phyloP scores from a whole-genome alignment of 768 basidiomycete species.

The Boletus vermiculosoides region DNA sequence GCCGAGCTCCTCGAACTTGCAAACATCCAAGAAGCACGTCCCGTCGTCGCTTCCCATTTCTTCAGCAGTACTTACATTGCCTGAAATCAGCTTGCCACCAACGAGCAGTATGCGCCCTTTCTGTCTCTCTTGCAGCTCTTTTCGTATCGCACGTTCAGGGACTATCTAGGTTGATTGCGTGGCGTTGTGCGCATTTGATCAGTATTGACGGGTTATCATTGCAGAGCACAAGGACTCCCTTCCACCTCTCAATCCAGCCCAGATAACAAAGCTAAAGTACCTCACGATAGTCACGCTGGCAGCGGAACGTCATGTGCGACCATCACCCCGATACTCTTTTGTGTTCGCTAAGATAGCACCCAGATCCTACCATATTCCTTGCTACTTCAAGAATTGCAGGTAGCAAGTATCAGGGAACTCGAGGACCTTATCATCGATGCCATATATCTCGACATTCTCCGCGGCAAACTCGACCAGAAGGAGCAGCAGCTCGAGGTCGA shows the following conservation, averaged over 20 bases:
- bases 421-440: conserved; percentile 98
- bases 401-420: conserved; percentile 80
- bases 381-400: conserved; percentile 67
- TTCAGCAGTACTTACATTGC: background rate
- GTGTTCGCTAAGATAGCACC: background rate
- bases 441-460: conserved; percentile 87
- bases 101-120: conserved; percentile 60
- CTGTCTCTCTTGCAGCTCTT: conserved; percentile 78
- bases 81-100: conserved; percentile 58
- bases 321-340: background rate
- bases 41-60: background rate
- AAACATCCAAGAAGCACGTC: conserved; percentile 78
- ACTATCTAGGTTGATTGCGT: conserved; percentile 69
- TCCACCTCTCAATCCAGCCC: conserved; percentile 68
- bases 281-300: conserved; percentile 88
- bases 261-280: conserved; percentile 87
- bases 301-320: conserved; percentile 66
- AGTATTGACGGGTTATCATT: conserved; percentile 5
- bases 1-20: conserved; percentile 81
- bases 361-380: conserved; percentile 82
- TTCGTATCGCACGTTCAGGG: conserved; percentile 82
- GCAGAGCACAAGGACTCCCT: conserved; percentile 64
- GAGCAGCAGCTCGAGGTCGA: conserved; percentile 87
- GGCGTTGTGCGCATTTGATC: background rate
- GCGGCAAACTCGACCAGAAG: conserved; percentile 92